These are phyloP conservation scores for Teratosphaeria viscida DNA, from an alignment of 2,329 filamentous ascomycete genomes.

Conservation along the genomic window DNA sequence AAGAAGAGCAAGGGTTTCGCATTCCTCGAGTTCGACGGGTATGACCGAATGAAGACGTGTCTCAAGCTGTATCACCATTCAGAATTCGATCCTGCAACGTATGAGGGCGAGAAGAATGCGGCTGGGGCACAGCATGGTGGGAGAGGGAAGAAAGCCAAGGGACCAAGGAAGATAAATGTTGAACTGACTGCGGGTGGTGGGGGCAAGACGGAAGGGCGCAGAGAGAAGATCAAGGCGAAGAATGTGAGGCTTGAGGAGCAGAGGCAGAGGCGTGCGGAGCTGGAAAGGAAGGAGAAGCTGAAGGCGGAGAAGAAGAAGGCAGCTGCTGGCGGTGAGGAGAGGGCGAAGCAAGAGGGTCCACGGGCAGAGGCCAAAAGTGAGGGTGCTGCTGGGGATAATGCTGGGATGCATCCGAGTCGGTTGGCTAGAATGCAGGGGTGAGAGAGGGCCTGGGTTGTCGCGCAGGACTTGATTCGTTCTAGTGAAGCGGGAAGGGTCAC, in stretches of 20 bases:
- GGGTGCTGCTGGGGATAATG: constrained; percentile 4
- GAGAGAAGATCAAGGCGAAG: constrained; percentile 71
- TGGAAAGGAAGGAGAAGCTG: constrained; percentile 35
- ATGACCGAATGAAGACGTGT: constrained; percentile 85
- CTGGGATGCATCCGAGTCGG: constrained; percentile 22
- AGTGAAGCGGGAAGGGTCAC: too few species aligned
- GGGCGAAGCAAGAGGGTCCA: neutral
- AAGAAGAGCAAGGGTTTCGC: constrained; percentile 64
- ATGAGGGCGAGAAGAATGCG: constrained; percentile 5
- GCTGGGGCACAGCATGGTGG: constrained; percentile 17
- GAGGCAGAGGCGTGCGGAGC: constrained; percentile 44
- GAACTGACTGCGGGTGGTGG: constrained; percentile 83
- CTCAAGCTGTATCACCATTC: constrained; percentile 85
- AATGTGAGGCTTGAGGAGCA: constrained; percentile 73
- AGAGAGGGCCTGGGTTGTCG: neutral
- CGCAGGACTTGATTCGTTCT: too few species aligned
- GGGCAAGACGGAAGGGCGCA: constrained; percentile 61
- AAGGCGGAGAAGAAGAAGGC: neutral
- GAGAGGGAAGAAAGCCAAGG: constrained; percentile 34
- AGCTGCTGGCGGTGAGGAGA: neutral
- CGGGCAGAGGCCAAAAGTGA: neutral
- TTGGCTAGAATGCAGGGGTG: constrained; percentile 10
- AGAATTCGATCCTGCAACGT: constrained; percentile 47
- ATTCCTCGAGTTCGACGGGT: constrained; percentile 81
- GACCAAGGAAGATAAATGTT: constrained; percentile 72